Conservation (phyloP, 1,284 basidiomycete species). For the Sanguinoderma infundibulare region DNA sequence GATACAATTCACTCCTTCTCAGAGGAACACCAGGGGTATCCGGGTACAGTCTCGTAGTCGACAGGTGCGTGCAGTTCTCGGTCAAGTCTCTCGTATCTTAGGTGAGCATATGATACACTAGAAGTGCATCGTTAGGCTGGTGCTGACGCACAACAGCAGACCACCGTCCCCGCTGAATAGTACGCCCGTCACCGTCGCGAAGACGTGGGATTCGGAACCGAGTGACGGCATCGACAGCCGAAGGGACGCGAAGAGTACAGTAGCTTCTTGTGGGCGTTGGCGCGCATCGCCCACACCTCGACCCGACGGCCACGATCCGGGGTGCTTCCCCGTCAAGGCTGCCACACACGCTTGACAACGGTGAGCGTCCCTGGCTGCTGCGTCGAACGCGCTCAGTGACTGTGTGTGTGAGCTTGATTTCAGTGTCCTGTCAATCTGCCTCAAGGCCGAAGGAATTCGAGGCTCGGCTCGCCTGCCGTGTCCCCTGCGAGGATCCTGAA, state of each 20-base stretch:
- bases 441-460: conserved; percentile 3
- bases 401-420: neutral
- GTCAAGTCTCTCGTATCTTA: neutral
- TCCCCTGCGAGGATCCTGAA: neutral
- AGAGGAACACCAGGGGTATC: too few relatives aligned
- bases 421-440: conserved; percentile 1
- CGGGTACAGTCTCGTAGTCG: neutral
- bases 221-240: neutral
- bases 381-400: neutral
- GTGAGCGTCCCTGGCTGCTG: neutral
- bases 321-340: neutral
- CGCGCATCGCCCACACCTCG: neutral
- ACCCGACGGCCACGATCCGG: neutral
- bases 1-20: too few relatives aligned
- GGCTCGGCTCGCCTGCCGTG: neutral
- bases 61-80: neutral
- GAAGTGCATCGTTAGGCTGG: neutral
- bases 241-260: neutral
- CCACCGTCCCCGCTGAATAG: neutral
- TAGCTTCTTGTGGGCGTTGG: neutral
- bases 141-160: neutral
- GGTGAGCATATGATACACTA: neutral
- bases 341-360: neutral
- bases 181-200: neutral
- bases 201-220: neutral